Evolutionary conservation across 345 rosid species (phyloP), one percentile per base, ranked within the genome.

Genomic region (Salix suchowensis): DNA sequence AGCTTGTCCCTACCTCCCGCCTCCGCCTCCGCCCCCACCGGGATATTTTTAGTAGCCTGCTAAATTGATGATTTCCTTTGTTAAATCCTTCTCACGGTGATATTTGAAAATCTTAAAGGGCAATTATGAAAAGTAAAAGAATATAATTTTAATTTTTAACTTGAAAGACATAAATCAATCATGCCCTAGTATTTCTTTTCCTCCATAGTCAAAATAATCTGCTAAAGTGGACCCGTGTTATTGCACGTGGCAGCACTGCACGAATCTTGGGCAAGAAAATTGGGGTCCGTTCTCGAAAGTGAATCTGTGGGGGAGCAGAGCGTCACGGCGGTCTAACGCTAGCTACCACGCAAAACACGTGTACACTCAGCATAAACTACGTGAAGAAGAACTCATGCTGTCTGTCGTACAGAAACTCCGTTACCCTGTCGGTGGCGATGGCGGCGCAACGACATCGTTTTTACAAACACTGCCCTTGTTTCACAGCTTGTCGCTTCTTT

Each of bases 271-370:
- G 18, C 7, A 14, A 14, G 5, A 15, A 11, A 9, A 40, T 21
- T 1, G 67, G 71, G 66, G 48, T 62, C 74, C 60, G 68, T 28
- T 50, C 32, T 73, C 54, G 5, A 50, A 26, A 74, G 50, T 44
- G 82, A 79, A 79, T 79, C 82, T 81, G 86, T 34, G 80, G 81
- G 82, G 87, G 76, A 76, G 40, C 83, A 75, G 85, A 55, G 76
- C 70, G 80, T 80, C 82, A 76, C 82, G 74, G 78, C 74, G 67
- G 81, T 78, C 74, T 67, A 55, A 36, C 72, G 30, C 16, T 66
- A 13, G 34, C 62, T 58, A 30, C 28, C 54, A 26, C 37, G 13
- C 50, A 1, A 1, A 42, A 55, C 67, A 23, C 30, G 15, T 36
- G 61, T 30, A 50, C 64, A 21, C 0, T 7, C 5, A 52, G 9